Conservation (phyloP, 306 rosid species). For the Corylus heterophylla region DNA sequence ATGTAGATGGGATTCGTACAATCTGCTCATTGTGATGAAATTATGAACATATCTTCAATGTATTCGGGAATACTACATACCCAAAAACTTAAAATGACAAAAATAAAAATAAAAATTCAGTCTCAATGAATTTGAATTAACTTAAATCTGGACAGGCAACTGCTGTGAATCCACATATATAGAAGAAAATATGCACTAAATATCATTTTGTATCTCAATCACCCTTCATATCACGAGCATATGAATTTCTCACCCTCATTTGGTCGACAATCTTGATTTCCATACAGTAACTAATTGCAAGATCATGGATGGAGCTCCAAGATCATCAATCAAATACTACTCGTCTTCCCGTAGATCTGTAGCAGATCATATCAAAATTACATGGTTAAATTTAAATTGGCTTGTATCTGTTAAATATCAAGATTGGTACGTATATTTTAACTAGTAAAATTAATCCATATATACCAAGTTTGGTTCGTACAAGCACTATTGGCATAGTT, state of each 20-base stretch:
- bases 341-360: not conserved
- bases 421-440: no score
- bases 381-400: no score
- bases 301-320: not conserved
- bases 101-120: no score
- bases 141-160: not conserved
- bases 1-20: no score
- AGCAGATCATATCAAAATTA: not conserved
- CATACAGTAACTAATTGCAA: no score
- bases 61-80: no score
- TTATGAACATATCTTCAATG: no score
- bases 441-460: not conserved
- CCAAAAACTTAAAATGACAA: no score
- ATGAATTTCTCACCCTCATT: not conserved
- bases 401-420: no score
- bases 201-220: not conserved
- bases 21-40: no score
- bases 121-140: no score
- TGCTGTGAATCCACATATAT: not conserved
- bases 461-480: constrained; percentile 56
- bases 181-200: not conserved
- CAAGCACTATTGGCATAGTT: constrained; percentile 52
- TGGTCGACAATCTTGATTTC: not conserved
- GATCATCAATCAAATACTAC: not conserved
- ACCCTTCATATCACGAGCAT: not conserved